Base-by-base conservation (phyloP, 1,139 yeast genomes). In the Candida sp. region DNA sequence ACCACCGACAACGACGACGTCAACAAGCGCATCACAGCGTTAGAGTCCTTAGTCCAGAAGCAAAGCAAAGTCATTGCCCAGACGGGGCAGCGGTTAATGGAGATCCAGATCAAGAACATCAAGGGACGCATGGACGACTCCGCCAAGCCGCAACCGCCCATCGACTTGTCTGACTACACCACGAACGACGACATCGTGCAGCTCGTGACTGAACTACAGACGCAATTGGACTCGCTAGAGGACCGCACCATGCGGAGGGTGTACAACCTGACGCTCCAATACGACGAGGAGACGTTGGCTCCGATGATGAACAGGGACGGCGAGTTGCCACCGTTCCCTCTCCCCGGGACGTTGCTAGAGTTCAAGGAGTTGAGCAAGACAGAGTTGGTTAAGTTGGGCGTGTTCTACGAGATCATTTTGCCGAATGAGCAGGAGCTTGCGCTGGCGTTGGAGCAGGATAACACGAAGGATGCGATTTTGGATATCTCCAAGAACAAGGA, bases 191-290 rank as follows among this genome's bases (percentile, higher is more conserved):
- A 93, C 62, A 73, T 93, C 22, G 90, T 89, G 1, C 91, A 88
- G 61, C 70, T 90, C 44, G 98, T 92, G 9, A 92, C 92, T 5
- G 98, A 93, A 66, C 72, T 93, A 53, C 98, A 92, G 68, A 88
- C 89, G 5, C 98, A 93, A 69, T 77, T 93, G 60, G 96, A 90
- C 49, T 72, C 73, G 12, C 68, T 87, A 33, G 96, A 88, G 61
- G 88, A 86, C 51, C 76, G 93, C 56, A 76, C 85, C 11, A 79
- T 85, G 45, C 76, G 84, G 57, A 75, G 96, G 62, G 69, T 83
- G 9, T 75, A 78, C 58, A 64, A 56, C 44, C 35, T 54, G 8
- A 45, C 54, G 22, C 30, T 57, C 17, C 33, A 31, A 73, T 3
- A 65, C 57, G 49, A 54, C 66, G 44, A 42, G 47, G 32, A 56